phyloP scores from a whole-genome alignment of 805 yeast species.

The Grigorovia yakushimaensis region DNA sequence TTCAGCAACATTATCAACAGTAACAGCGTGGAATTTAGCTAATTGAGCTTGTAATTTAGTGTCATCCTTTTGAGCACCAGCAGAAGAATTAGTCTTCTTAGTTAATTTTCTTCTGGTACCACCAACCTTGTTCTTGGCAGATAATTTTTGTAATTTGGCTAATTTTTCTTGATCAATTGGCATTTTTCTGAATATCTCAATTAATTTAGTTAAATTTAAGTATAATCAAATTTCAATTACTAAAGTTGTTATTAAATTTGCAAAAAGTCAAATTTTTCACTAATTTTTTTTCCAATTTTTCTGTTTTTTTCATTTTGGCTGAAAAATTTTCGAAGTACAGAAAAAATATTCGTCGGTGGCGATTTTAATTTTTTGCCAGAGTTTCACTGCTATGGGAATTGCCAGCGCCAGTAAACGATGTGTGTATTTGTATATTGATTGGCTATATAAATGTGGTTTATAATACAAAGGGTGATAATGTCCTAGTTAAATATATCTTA shows the following conservation, averaged over 20 bases:
- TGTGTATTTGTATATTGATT: not conserved
- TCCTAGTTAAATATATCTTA: not conserved
- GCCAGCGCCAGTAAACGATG: too few relatives aligned
- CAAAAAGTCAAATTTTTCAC: too few relatives aligned
- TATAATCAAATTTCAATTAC: too few relatives aligned
- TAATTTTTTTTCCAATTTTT: too few relatives aligned
- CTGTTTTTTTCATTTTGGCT: too few relatives aligned
- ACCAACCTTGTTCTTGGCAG: slow-evolving; percentile 73
- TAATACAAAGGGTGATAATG: not conserved
- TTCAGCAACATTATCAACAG: slow-evolving; percentile 84
- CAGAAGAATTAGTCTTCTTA: slow-evolving; percentile 42
- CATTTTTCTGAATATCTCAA: slow-evolving; percentile 33
- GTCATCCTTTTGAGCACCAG: slow-evolving; percentile 71
- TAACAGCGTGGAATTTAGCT: slow-evolving; percentile 82
- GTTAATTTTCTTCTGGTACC: slow-evolving; percentile 86
- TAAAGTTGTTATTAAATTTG: too few relatives aligned
- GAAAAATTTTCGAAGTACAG: too few relatives aligned
- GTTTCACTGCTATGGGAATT: too few relatives aligned
- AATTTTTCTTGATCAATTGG: slow-evolving; percentile 90
- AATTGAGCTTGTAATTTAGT: slow-evolving; percentile 83
- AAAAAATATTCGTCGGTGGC: too few relatives aligned
- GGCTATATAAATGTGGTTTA: not conserved
- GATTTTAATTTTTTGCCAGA: too few relatives aligned
- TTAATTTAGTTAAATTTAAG: too few relatives aligned
- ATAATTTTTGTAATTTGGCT: slow-evolving; percentile 76